These are phyloP conservation scores for Chrysosphaeria jannelii DNA, from an alignment of 2,329 filamentous ascomycete species.

Conservation along the genomic window DNA sequence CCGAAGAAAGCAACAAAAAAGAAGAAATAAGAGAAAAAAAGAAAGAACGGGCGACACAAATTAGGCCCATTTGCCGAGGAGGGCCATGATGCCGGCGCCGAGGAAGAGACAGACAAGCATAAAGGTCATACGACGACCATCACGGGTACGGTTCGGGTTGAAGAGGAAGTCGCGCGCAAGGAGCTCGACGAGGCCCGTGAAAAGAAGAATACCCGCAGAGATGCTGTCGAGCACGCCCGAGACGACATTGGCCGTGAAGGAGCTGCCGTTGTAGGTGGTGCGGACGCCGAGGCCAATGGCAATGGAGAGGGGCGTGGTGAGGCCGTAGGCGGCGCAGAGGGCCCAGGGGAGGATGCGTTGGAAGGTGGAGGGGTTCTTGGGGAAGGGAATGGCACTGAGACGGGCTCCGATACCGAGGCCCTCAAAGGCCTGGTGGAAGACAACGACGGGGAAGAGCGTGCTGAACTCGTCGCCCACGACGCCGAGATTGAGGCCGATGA, in stretches of 20 bases:
- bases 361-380: conserved; percentile 30
- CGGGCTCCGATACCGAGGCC: conserved; percentile 75
- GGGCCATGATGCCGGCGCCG: conserved; percentile 50
- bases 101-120: conserved; percentile 47
- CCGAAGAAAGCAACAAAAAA: background rate
- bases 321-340: conserved; percentile 37
- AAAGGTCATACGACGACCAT: conserved; percentile 32
- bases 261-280: conserved; percentile 26
- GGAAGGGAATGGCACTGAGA: conserved; percentile 29
- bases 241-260: conserved; percentile 32
- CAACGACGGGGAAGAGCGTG: conserved; percentile 31
- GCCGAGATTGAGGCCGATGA: conserved; percentile 62
- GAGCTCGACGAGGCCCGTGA: conserved; percentile 82
- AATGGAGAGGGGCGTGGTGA: conserved; percentile 65
- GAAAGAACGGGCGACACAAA: background rate
- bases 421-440: conserved; percentile 86
- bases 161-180: conserved; percentile 97
- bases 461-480: conserved; percentile 24
- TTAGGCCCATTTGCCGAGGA: conserved; percentile 68
- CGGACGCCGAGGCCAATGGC: conserved; percentile 54
- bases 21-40: conserved; percentile 1
- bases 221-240: conserved; percentile 80
- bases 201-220: conserved; percentile 72
- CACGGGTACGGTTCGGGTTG: conserved; percentile 54
- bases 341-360: conserved; percentile 47